phyloP scores from a whole-genome alignment of 2,329 filamentous ascomycete species.

The Arthrobotrys sinensis region DNA sequence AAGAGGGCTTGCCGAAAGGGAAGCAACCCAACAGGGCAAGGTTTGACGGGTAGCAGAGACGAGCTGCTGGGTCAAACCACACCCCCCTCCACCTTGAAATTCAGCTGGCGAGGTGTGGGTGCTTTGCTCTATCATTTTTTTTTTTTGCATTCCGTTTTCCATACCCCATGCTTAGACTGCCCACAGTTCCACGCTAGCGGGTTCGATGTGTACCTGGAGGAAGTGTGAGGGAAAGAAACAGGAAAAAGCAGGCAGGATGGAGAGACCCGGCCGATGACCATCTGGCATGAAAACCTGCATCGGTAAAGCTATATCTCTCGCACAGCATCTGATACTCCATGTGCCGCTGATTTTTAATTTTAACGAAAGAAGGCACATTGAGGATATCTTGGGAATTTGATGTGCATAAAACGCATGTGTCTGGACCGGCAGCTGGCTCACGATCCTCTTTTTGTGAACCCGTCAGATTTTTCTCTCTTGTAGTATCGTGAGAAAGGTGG shows the following conservation, averaged over 20 bases:
- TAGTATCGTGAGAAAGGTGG: constrained; percentile 9
- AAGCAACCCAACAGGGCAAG: constrained; percentile 50
- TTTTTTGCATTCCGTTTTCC: constrained; percentile 9
- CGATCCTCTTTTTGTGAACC: constrained; percentile 5
- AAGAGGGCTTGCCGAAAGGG: constrained; percentile 40
- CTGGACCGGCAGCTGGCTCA: not conserved
- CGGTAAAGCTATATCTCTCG: constrained; percentile 31
- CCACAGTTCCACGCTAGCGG: constrained; percentile 47
- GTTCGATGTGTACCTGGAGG: constrained; percentile 44
- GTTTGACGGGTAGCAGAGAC: constrained; percentile 57
- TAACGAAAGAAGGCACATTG: not conserved
- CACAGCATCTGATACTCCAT: constrained; percentile 17
- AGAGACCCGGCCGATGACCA: constrained; percentile 24
- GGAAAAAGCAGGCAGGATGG: not conserved
- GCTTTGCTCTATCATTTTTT: constrained; percentile 28
- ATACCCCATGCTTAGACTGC: constrained; percentile 16
- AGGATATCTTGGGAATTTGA: not conserved
- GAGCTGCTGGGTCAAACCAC: constrained; percentile 55
- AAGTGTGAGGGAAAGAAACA: constrained; percentile 5
- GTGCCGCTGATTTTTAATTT: constrained; percentile 6
- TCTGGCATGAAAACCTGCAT: constrained; percentile 34
- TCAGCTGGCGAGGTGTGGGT: constrained; percentile 20
- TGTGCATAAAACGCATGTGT: constrained; percentile 28
- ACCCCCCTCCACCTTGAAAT: constrained; percentile 23
- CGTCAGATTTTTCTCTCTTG: not conserved